Evolutionary conservation across 1,284 basidiomycete genomes (phyloP).

Genomic region (Laetiporus sulphureus): DNA sequence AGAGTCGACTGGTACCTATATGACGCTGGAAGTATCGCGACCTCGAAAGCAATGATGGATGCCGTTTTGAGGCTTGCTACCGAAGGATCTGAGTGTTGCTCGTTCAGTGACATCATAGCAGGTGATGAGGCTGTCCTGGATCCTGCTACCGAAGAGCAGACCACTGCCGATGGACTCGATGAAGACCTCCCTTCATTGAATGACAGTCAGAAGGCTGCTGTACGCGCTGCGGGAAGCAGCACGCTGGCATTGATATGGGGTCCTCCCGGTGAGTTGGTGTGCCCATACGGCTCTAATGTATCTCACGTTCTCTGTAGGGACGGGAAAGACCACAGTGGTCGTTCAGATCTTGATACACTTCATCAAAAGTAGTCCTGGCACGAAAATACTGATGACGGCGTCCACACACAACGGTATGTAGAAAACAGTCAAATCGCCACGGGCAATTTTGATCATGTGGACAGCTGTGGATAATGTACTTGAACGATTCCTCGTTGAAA

Average conservation of each 20-base stretch:
- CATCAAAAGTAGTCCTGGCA: constrained; percentile 28
- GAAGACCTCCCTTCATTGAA: constrained; percentile 31
- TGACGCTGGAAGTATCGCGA: constrained; percentile 53
- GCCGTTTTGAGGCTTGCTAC: constrained; percentile 41
- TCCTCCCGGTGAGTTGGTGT: constrained; percentile 43
- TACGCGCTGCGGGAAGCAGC: constrained; percentile 31
- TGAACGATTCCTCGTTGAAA: constrained; percentile 48
- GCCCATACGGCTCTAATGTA: not conserved
- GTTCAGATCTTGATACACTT: constrained; percentile 48
- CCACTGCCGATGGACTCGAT: constrained; percentile 5
- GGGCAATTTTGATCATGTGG: too few relatives aligned
- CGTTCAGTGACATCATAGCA: constrained; percentile 41
- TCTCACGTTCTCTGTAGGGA: constrained; percentile 39
- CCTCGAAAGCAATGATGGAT: constrained; percentile 56
- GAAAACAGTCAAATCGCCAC: too few relatives aligned
- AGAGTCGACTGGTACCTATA: constrained; percentile 59
- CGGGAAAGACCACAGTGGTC: constrained; percentile 64
- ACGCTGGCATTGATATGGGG: constrained; percentile 57
- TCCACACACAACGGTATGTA: constrained; percentile 57
- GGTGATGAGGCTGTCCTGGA: constrained; percentile 12
- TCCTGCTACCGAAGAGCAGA: constrained; percentile 1
- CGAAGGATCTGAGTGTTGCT: constrained; percentile 39
- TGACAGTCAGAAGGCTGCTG: constrained; percentile 44
- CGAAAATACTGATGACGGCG: constrained; percentile 57
- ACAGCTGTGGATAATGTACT: constrained; percentile 63